Evolutionary conservation across 805 yeast species (phyloP).

Genomic region (Saccharomycopsis schoenii): DNA sequence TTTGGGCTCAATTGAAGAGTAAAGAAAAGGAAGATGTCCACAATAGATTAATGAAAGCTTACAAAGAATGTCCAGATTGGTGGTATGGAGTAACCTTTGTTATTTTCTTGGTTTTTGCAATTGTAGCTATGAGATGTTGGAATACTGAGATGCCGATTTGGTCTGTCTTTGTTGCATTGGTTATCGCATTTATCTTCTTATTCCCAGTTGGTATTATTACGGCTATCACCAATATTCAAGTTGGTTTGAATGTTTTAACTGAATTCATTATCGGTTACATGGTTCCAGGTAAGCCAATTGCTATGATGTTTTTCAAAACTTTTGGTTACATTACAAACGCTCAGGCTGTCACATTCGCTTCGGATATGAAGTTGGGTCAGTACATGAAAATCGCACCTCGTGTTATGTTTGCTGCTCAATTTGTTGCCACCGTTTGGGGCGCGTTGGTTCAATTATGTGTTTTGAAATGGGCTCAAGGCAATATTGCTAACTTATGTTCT

Average conservation of each 20-base stretch:
- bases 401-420: conserved; percentile 44
- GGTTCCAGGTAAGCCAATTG: conserved; percentile 51
- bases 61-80: conserved; percentile 57
- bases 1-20: conserved; percentile 34
- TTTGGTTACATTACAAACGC: conserved; percentile 44
- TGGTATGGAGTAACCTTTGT: conserved; percentile 42
- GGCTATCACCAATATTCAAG: conserved; percentile 50
- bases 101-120: conserved; percentile 37
- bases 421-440: conserved; percentile 36
- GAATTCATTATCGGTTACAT: conserved; percentile 59
- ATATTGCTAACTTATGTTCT: conserved; percentile 34
- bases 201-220: conserved; percentile 54
- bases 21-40: conserved; percentile 41
- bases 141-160: conserved; percentile 41
- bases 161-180: conserved; percentile 49
- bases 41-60: conserved; percentile 44
- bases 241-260: conserved; percentile 52
- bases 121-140: conserved; percentile 31
- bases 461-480: conserved; percentile 32
- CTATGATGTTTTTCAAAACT: conserved; percentile 53
- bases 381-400: conserved; percentile 57
- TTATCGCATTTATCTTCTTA: conserved; percentile 44
- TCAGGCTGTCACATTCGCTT: conserved; percentile 45
- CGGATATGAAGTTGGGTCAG: conserved; percentile 55
- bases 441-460: conserved; percentile 34